Percentiles rank a stretch among this genome's conserved stretches.
Evolutionary conservation across 1,284 basidiomycete species (phyloP).

Genomic region (Ceratobasidium papillatum): DNA sequence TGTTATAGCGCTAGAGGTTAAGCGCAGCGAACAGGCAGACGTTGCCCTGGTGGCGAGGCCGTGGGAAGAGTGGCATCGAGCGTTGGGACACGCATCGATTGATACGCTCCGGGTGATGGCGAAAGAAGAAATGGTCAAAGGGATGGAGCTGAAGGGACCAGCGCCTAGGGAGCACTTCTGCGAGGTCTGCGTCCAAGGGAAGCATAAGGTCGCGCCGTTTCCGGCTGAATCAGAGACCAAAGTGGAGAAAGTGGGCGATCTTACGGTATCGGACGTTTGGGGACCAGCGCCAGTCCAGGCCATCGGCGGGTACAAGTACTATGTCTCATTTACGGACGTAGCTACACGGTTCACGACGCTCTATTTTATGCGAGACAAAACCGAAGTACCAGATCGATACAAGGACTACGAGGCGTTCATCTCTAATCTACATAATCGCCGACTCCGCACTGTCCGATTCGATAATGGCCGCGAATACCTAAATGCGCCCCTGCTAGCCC

Average conservation of each 20-base stretch:
- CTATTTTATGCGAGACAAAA: neutral
- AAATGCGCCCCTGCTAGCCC: neutral
- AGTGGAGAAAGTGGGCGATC: neutral
- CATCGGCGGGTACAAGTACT: neutral
- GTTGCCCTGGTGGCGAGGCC: neutral
- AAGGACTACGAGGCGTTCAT: slow-evolving; percentile 2
- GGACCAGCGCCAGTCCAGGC: neutral
- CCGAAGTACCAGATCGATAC: neutral
- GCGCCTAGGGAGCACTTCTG: neutral
- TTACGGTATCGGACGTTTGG: neutral
- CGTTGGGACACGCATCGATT: slow-evolving; percentile 12
- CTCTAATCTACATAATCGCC: neutral
- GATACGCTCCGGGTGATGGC: neutral
- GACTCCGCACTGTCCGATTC: neutral
- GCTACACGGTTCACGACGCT: neutral
- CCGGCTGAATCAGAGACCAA: neutral
- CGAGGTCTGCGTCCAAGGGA: neutral
- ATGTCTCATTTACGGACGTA: neutral
- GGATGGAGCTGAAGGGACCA: neutral
- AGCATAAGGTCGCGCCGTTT: neutral
- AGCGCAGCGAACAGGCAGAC: neutral
- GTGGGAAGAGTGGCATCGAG: slow-evolving; percentile 2
- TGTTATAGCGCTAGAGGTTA: neutral
- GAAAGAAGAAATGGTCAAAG: slow-evolving; percentile 10
- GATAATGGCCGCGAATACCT: neutral